Evolutionary conservation across 345 rosid genomes (phyloP), one percentile per base, ranked within the genome.

Genomic region (Pugionium cornutum): DNA sequence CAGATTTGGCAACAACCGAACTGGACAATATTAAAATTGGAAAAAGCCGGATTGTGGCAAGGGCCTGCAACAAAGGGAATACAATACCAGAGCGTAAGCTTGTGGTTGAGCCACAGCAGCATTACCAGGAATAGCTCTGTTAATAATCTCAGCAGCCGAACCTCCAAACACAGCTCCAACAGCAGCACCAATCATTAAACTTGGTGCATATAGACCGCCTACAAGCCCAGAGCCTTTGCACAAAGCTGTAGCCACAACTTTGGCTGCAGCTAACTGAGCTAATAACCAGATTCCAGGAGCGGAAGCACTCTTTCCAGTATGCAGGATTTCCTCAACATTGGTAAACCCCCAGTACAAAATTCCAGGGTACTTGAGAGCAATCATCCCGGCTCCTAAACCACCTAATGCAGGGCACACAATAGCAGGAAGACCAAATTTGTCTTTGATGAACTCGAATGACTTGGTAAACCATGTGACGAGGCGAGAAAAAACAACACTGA

Each of bases 141-240:
- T 89, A 62, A 92, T 86, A 58, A 92, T 67, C 80, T 84, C 86
- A 41, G 98, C 92, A 67, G 97, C 97, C 34, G 83, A 90, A 52
- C 99, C 96, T 36, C 99, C 97, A 85, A 94, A 94, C 61, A 90
- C 97, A 68, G 99, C 99, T 70, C 96, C 99, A 53, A 85, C 89
- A 34, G 97, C 97, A 62, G 99, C 97, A 66, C 97, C 99, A 76
- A 90, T 90, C 99, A 94, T 94, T 81, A 94, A 82, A 83, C 97
- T 94, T 37, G 96, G 99, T 26, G 99, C 99, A 77, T 94, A 90
- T 41, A 94, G 85, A 35, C 96, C 99, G 27, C 99, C 99, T 27
- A 90, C 97, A 77, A 90, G 97, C 59, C 96, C 96, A 66, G 99
- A 88, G 51, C 97, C 99, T 78, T 88, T 94, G 76, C 99, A 94